Base-by-base conservation (phyloP, 2,329 filamentous ascomycete species). In the Amylocarpus encephaloides region DNA sequence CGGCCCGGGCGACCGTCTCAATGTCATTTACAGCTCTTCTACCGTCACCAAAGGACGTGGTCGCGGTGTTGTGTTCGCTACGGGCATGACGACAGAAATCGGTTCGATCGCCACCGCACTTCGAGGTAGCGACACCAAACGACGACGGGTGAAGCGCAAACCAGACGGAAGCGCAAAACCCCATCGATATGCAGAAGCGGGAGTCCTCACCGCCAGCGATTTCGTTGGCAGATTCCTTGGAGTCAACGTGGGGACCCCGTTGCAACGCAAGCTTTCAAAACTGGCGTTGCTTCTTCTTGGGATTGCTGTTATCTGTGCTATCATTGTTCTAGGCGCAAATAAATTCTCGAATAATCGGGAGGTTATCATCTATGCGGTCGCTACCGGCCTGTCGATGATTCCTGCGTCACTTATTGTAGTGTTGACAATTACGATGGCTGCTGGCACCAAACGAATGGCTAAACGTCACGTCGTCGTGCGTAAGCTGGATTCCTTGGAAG, bases 391-490 rank as follows among this genome's bases (percentile, higher is more conserved):
- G 15, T 77, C 73, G 30, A 82, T 82, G 76, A 80, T 83, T 59
- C 80, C 80, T 0, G 79, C 78, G 3, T 78, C 77, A 34, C 69
- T 85, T 39, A 79, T 85, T 32, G 80, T 82, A 4, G 81, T 85
- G 2, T 67, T 85, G 29, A 85, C 82, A 2, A 84, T 85, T 48
- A 85, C 82, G 3, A 83, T 85, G 72, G 77, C 79, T 11, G 78
- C 77, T 30, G 80, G 78, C 3, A 79, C 78, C 5, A 80, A 75
- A 56, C 69, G 72, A 29, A 80, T 80, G 77, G 75, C 78, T 9
- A 62, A 77, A 54, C 67, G 76, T 47, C 63, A 80, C 60, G 77
- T 80, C 43, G 77, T 81, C 58, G 77, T 81, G 43, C 73, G 78
- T 26, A 78, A 78, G 55, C 64, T 81, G 45, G 71, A 76, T 52